A percentile compares a stretch with the other conserved stretches of the same genome.
phyloP scores from a whole-genome alignment of 495 filamentous ascomycete genomes.

The Aspergillus asperescens region DNA sequence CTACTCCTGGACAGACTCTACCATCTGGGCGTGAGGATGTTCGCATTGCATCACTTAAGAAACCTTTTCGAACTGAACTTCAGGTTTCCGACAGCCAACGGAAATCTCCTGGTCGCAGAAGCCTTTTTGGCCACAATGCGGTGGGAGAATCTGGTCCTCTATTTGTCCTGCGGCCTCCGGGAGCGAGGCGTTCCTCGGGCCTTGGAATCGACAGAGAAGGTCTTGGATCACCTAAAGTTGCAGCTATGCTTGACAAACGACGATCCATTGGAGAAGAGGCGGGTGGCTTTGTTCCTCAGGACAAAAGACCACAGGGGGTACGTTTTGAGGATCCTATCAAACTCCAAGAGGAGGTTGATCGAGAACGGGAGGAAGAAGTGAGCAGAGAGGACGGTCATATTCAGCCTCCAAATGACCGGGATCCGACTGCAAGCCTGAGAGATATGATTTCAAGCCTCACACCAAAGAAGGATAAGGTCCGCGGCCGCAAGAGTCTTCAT shows the following conservation, averaged over 20 bases:
- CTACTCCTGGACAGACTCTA: constrained; percentile 49
- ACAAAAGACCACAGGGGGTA: constrained; percentile 41
- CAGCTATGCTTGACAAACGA: constrained; percentile 66
- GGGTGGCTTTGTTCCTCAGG: constrained; percentile 54
- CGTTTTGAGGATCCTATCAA: constrained; percentile 62
- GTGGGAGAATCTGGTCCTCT: constrained; percentile 58
- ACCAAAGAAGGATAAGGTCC: constrained; percentile 65
- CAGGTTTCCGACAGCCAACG: constrained; percentile 36
- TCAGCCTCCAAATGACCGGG: constrained; percentile 49
- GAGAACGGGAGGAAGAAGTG: constrained; percentile 60
- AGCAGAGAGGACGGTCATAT: constrained; percentile 54
- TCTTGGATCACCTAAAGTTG: constrained; percentile 72
- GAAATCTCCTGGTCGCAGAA: constrained; percentile 33
- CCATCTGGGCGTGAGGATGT: constrained; percentile 43
- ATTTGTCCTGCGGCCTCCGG: constrained; percentile 60
- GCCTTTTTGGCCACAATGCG: constrained; percentile 55
- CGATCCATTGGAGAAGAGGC: constrained; percentile 65
- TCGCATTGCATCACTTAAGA: constrained; percentile 49
- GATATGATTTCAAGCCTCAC: constrained; percentile 74
- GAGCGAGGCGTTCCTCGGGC: constrained; percentile 60
- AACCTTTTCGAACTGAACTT: constrained; percentile 47
- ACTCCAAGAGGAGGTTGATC: constrained; percentile 65
- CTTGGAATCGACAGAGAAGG: constrained; percentile 69
- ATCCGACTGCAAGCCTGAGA: constrained; percentile 59
- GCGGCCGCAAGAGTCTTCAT: constrained; percentile 69